Base-by-base conservation (phyloP, 345 rosid genomes). In the Eutrema japonicum region DNA sequence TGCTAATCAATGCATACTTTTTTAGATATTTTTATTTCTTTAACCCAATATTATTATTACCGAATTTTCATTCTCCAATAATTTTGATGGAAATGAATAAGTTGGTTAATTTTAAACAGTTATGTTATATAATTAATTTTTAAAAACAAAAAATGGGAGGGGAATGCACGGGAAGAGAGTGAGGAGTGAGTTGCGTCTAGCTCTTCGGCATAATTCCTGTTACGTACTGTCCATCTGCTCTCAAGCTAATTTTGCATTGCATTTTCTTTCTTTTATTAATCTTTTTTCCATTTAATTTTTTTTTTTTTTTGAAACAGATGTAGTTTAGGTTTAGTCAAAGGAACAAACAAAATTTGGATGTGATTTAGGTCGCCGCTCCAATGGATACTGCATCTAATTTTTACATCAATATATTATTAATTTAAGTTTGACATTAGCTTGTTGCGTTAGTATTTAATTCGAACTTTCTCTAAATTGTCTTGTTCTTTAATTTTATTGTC, bases 161-260 rank as follows among this genome's bases (percentile, higher is more conserved):
- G 46, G 57, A 50, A 46, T 46, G 47, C 80, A 77, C 60, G 80
- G 49, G 59, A 77, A 77, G 80, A 64, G 80, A 77, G 76, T 77
- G 72, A 70, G 62, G 48, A 64, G 64, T 55, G 70, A 58, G 72
- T 77, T 71, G 55, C 76, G 79, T 76, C 71, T 54, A 9, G 2
- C 40, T 45, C 18, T 63, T 70, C 46, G 75, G 61, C 66, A 10
- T 38, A 38, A 30, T 38, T 55, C 14, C 41, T 8, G 75, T 68
- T 70, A 70, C 74, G 75, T 77, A 26, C 11, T 26, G 4, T 64
- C 43, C 37, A 53, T 63, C 70, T 63, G 53, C 3, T 12, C 40
- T 5, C 47, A 70, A 43, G 64, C 70, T 76, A 76, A 60, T 64
- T 46, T 71, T 33, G 65, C 72, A 32, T 66, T 74, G 67, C 61